Evolutionary conservation across 371 early-diverging fungal genomes (phyloP), one percentile per base, ranked within the genome.

Genomic region (Vavraia culicis): DNA sequence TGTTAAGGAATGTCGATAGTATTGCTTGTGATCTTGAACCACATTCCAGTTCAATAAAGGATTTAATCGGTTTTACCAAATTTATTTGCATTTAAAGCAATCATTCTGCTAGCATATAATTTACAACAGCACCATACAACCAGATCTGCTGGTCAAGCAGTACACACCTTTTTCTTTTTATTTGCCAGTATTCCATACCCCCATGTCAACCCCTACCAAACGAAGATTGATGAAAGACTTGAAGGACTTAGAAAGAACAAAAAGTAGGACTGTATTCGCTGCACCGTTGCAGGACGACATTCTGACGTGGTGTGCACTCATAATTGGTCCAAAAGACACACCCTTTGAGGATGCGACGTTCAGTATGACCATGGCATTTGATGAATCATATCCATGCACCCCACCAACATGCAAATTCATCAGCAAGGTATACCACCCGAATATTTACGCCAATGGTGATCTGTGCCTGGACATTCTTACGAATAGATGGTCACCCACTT

Each of bases 271-370:
- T 31, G 60, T 68, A 33, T 50, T 54, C 46, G 63, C 65, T 19
- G 20, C 33, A 15, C 67, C 67, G 14, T 45, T 66, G 38, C 61
- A 64, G 20, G 51, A 62, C 41, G 56, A 64, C 51, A 46, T 69
- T 33, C 50, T 85, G 78, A 64, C 78, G 47, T 86, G 86, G 85
- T 84, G 88, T 64, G 94, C 98, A 2, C 84, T 96, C 32, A 91
- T 96, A 64, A 85, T 90, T 72, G 98, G 87, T 5, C 89, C 88
- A 46, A 74, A 74, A 46, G 90, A 89, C 49, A 93, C 99, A 18
- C 88, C 90, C 1, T 98, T 90, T 69, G 93, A 94, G 67, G 90
- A 90, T 71, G 98, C 94, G 21, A 89, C 88, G 0, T 98, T 98
- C 73, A 91, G 88, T 61, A 71, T 94, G 11, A 74, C 79, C 1